These are phyloP conservation scores for Teratosphaeria pseudoeucalypti DNA, from an alignment of 2,329 filamentous ascomycete genomes.

Conservation along the genomic window DNA sequence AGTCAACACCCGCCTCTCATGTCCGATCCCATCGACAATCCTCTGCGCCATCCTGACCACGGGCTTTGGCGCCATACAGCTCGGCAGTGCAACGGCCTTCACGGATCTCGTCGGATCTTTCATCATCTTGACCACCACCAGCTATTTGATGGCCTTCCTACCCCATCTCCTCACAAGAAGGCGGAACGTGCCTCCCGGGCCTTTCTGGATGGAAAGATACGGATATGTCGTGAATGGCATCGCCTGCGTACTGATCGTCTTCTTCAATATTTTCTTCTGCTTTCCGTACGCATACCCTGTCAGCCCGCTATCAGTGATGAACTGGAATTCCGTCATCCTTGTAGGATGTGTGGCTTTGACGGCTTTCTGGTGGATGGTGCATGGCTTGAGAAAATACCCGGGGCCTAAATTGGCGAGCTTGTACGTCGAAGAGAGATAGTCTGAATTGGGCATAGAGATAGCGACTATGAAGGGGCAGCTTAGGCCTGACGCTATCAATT, in stretches of 20 bases:
- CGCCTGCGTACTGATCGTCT: slow-evolving; percentile 23
- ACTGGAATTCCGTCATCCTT: slow-evolving; percentile 44
- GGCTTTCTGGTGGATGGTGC: slow-evolving; percentile 40
- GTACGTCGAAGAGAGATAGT: slow-evolving; percentile 22
- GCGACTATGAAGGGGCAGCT: background rate
- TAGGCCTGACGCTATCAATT: no score
- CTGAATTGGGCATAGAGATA: background rate
- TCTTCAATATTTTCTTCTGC: slow-evolving; percentile 29
- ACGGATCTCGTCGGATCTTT: slow-evolving; percentile 27
- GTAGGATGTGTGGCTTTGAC: slow-evolving; percentile 40
- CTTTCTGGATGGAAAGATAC: slow-evolving; percentile 26
- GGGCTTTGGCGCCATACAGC: slow-evolving; percentile 26
- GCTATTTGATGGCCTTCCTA: slow-evolving; percentile 27
- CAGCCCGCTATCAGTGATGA: slow-evolving; percentile 15
- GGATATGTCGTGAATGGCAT: slow-evolving; percentile 24
- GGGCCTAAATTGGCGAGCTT: slow-evolving; percentile 41
- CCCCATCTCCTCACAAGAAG: slow-evolving; percentile 25
- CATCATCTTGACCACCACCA: slow-evolving; percentile 25
- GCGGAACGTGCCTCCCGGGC: slow-evolving; percentile 21
- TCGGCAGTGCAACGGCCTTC: slow-evolving; percentile 24
- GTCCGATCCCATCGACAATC: slow-evolving; percentile 50
- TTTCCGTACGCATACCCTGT: slow-evolving; percentile 25
- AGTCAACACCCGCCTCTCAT: slow-evolving; percentile 46
- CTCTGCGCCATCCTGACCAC: slow-evolving; percentile 44
- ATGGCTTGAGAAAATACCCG: slow-evolving; percentile 40